A percentile compares a stretch with the other conserved stretches of the same genome.
These are phyloP conservation scores for Neurospora sp. DNA, from an alignment of 495 filamentous ascomycete species.

Conservation along the genomic window DNA sequence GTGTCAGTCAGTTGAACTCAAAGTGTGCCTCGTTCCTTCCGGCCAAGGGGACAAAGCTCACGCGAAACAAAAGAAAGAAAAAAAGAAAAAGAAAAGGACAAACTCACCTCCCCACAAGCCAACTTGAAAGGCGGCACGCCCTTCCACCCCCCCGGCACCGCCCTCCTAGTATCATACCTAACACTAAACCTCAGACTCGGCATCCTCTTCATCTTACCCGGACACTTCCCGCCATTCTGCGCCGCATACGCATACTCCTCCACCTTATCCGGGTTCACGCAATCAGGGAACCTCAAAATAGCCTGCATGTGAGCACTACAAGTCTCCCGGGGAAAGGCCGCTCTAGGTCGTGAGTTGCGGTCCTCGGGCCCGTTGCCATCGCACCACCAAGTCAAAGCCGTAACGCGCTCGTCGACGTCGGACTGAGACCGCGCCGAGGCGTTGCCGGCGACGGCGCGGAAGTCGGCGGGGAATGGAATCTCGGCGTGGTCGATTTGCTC, in stretches of 20 bases:
- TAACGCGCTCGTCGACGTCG: constrained; percentile 25
- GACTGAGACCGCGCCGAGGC: constrained; percentile 21
- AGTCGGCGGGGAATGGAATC: constrained; percentile 59
- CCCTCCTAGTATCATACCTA: constrained; percentile 19
- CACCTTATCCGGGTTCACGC: constrained; percentile 24
- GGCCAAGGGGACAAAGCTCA: too few species aligned
- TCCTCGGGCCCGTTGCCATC: constrained; percentile 28
- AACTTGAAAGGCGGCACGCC: constrained; percentile 25
- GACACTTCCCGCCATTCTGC: constrained; percentile 22
- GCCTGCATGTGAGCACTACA: constrained; percentile 27
- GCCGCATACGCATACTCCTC: constrained; percentile 24
- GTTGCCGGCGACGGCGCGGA: constrained; percentile 26
- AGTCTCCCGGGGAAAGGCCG: constrained; percentile 22
- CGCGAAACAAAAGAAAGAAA: too few species aligned
- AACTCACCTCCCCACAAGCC: constrained; percentile 24
- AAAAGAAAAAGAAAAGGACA: background rate
- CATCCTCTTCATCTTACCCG: constrained; percentile 21
- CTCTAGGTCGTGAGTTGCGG: constrained; percentile 19
- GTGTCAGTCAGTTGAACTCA: background rate
- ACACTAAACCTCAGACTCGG: constrained; percentile 24
- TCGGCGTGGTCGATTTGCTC: constrained; percentile 80
- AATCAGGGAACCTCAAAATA: constrained; percentile 27
- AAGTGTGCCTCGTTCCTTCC: too few species aligned
- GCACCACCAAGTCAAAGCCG: constrained; percentile 29
- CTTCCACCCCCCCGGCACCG: constrained; percentile 24